Evolutionary conservation across 495 filamentous ascomycete genomes (phyloP), one percentile per base, ranked within the genome.

Genomic region (Talaromyces trachyspermus): DNA sequence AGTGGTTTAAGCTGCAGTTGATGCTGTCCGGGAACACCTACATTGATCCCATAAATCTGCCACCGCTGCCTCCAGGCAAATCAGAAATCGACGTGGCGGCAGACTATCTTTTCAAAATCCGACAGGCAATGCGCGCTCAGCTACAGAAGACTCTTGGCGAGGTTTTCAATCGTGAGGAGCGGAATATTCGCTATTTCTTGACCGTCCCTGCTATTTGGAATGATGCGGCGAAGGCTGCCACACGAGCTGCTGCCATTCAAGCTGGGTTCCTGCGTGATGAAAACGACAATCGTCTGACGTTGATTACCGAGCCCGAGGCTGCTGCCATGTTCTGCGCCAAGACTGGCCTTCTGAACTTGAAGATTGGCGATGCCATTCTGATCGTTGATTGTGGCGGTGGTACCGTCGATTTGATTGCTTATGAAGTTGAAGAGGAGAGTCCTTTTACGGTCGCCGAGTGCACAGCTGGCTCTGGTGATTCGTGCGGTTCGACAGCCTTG

Each of bases 1-100:
- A 88, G 64, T 88, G 84, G 84, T 88, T 88, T 69, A 88, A 88
- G 65, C 74, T 87, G 14, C 84, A 88, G 61, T 74, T 88, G 47
- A 88, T 88, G 84, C 72, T 86, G 14, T 85, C 81, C 14, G 84
- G 84, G 43, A 88, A 87, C 58, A 88, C 84, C 3, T 88, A 88
- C 59, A 86, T 88, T 50, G 85, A 88, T 50, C 85, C 83, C 25
- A 87, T 87, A 69, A 88, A 88, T 64, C 72, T 88, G 32, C 84
- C 84, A 25, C 82, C 84, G 35, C 79, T 87, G 22, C 84, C 84
- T 23, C 82, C 84, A 14, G 84, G 84, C 50, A 88, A 88, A 63
- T 85, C 83, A 6, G 84, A 87, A 59, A 85, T 88, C 60, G 84
- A 88, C 65, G 84, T 88, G 41, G 84, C 84, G 18, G 84, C 84